Base-by-base conservation (phyloP, 352 stramenopile species). In the Globisporangium paroecandrum region DNA sequence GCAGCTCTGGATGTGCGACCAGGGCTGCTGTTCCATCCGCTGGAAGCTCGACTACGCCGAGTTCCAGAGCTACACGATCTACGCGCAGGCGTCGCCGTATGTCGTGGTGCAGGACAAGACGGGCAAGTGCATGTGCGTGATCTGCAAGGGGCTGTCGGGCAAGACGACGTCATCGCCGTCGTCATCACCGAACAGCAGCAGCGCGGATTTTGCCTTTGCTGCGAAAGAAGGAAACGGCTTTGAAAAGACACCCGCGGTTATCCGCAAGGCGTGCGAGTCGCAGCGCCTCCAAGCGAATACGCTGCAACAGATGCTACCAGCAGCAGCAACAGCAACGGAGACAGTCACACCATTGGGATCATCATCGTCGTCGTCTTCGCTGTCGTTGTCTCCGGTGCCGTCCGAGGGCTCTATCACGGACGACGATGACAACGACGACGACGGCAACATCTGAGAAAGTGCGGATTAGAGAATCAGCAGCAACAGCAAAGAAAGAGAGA, bases 11-110 rank as follows among this genome's bases (percentile, higher is more conserved):
- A 79, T 81, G 53, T 91, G 83, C 47, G 78, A 81, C 12, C 69
- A 75, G 18, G 83, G 83, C 55, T 91, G 83, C 76, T 91, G 83
- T 62, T 89, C 79, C 27, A 81, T 91, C 62, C 83, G 81, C 38
- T 87, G 80, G 81, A 91, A 91, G 58, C 81, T 91, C 57, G 81
- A 89, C 71, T 91, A 91, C 47, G 83, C 79, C 77, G 83, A 87
- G 69, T 87, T 90, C 61, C 78, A 87, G 64, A 82, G 77, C 32
- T 89, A 84, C 71, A 77, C 75, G 38, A 81, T 87, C 41, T 89
- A 91, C 65, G 78, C 82, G 38, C 74, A 87, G 47, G 72, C 85
- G 58, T 89, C 83, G 47, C 83, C 83, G 22, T 91, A 90, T 64
- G 75, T 89, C 27, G 78, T 91, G 24, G 66, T 83, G 53, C 81